These are phyloP conservation scores for Biscogniauxia sp. DNA, from an alignment of 2,329 filamentous ascomycete species.

Conservation along the genomic window DNA sequence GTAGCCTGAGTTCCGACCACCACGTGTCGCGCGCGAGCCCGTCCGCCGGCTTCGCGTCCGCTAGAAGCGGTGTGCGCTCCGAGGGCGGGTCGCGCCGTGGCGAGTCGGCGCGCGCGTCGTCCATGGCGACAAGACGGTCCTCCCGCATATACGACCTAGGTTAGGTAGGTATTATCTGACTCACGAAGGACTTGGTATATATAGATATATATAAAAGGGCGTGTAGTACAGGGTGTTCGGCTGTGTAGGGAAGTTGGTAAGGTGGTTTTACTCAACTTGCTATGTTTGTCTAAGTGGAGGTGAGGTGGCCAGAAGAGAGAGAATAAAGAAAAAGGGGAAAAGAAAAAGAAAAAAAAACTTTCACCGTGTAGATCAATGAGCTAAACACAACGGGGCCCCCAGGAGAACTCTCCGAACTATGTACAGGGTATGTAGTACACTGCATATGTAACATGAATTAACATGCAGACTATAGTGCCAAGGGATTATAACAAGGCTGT, in stretches of 20 bases:
- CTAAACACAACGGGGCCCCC: background rate
- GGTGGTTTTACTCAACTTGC: background rate
- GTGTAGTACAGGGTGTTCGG: background rate
- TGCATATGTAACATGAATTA: background rate
- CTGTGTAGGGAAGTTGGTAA: background rate
- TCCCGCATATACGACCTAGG: background rate
- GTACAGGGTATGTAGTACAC: too few species aligned
- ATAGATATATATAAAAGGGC: background rate
- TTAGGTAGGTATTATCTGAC: background rate
- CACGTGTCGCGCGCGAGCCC: constrained; percentile 9
- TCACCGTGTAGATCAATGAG: too few species aligned
- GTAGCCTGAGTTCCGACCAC: constrained; percentile 28
- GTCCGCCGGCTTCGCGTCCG: constrained; percentile 12
- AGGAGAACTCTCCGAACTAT: background rate
- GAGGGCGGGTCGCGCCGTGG: constrained; percentile 1
- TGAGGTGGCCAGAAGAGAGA: too few species aligned
- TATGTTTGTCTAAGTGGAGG: too few species aligned
- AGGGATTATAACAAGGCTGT: background rate
- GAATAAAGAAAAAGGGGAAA: too few species aligned
- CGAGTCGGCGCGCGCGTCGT: constrained; percentile 1
- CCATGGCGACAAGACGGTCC: background rate
- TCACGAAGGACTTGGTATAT: background rate
- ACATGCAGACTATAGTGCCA: background rate
- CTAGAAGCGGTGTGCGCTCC: constrained; percentile 23
- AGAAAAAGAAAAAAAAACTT: too few species aligned